Base-by-base conservation (phyloP, 257 asterid species). In the Eucommia ulmoides region DNA sequence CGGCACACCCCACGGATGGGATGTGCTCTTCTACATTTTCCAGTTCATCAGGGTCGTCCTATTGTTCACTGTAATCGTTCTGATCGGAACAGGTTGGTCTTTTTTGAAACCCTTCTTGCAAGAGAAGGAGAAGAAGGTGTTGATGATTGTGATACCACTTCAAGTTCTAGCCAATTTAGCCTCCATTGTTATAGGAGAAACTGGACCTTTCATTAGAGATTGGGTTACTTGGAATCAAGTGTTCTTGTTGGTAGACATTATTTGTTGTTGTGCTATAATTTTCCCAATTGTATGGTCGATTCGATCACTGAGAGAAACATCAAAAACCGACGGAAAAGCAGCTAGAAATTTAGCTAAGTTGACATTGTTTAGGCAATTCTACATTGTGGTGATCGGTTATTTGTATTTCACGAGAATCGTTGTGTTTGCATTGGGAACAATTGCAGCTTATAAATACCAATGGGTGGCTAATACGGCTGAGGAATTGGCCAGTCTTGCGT, bases 1-100 rank as follows among this genome's bases (percentile, higher is more conserved):
- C 0, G 98, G 98, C 60, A 86, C 94, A 33, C 92, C 96, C 8
- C 98, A 91, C 23, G 98, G 95, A 26, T 91, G 98, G 96, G 95
- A 91, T 75, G 94, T 85, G 50, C 59, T 86, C 88, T 86, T 91
- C 55, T 91, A 91, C 74, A 71, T 86, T 41, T 91, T 91, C 63
- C 98, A 85, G 84, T 82, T 78, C 42, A 71, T 91, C 44, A 78
- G 96, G 59, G 94, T 83, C 38, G 80, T 83, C 35, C 64, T 87
- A 74, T 64, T 87, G 79, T 87, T 83, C 49, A 87, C 94, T 6
- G 94, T 87, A 56, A 83, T 87, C 35, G 79, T 87, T 46, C 56
- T 83, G 79, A 79, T 87, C 26, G 96, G 96, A 3, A 83, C 96
- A 6, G 94, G 96, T 25, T 87, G 96, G 96, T 87, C 94, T 45